phyloP scores from a whole-genome alignment of 2,329 filamentous ascomycete genomes.

The Venturia nashicola region DNA sequence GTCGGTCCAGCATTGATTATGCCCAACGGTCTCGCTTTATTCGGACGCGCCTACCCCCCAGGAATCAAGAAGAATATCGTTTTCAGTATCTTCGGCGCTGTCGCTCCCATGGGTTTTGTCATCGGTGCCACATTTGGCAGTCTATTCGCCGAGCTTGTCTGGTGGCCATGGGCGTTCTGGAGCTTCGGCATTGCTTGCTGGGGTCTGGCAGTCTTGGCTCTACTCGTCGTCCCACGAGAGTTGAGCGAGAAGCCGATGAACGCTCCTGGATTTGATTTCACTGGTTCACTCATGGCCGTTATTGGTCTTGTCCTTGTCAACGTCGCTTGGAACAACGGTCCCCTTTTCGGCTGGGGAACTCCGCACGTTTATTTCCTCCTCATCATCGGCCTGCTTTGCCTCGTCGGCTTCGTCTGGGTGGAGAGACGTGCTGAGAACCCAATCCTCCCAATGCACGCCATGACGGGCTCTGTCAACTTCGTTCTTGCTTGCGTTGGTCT shows the following conservation, averaged over 20 bases:
- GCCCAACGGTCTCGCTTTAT: conserved; percentile 17
- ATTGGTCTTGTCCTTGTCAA: conserved; percentile 19
- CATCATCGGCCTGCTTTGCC: conserved; percentile 17
- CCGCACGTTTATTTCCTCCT: conserved; percentile 19
- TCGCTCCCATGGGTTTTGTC: conserved; percentile 13
- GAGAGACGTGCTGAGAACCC: conserved; percentile 19
- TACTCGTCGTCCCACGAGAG: conserved; percentile 10
- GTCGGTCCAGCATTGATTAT: conserved; percentile 13
- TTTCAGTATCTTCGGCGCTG: conserved; percentile 13
- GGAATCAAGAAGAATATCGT: conserved; percentile 20
- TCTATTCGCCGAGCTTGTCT: conserved; percentile 11
- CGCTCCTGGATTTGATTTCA: conserved; percentile 17
- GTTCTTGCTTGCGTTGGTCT: conserved; percentile 18
- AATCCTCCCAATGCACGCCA: conserved; percentile 17
- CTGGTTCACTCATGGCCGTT: conserved; percentile 16
- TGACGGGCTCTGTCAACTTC: conserved; percentile 19
- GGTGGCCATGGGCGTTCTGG: conserved; percentile 17
- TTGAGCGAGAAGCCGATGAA: conserved; percentile 12
- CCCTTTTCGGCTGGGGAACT: conserved; percentile 17
- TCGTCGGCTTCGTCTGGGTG: conserved; percentile 17
- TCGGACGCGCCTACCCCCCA: conserved; percentile 12
- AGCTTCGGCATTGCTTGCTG: conserved; percentile 9
- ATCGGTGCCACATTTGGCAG: conserved; percentile 11
- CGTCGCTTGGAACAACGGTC: conserved; percentile 19
- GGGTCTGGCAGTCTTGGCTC: conserved; percentile 6